Evolutionary conservation across 148 eudicot species (phyloP).

Genomic region (Camellia lanceoleosa): DNA sequence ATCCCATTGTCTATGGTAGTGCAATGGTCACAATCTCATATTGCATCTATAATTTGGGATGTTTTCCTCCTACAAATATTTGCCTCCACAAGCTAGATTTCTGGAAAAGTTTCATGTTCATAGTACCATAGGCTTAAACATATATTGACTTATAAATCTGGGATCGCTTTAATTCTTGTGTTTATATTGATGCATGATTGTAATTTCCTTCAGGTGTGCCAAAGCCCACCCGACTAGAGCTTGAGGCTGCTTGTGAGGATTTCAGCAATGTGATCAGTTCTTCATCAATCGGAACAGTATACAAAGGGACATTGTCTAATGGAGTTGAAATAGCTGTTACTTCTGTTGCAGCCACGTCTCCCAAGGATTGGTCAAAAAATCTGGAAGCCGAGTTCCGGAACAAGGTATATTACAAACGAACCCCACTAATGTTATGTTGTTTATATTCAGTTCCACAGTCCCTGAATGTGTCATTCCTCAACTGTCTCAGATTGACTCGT

Average conservation of each 20-base stretch:
- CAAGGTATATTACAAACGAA: slow-evolving; percentile 45
- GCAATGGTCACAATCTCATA: not conserved
- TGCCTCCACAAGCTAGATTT: not conserved
- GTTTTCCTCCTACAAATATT: not conserved
- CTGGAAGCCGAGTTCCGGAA: slow-evolving; percentile 59
- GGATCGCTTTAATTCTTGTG: not conserved
- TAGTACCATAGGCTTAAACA: not conserved
- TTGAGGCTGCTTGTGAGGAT: slow-evolving; percentile 89
- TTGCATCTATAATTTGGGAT: not conserved
- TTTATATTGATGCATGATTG: slow-evolving; percentile 5
- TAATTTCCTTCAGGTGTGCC: slow-evolving; percentile 49
- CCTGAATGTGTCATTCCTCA: slow-evolving; percentile 1
- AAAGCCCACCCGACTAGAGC: slow-evolving; percentile 68
- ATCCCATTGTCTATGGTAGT: not conserved
- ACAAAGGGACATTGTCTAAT: slow-evolving; percentile 80
- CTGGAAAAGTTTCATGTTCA: not conserved
- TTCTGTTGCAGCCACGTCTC: slow-evolving; percentile 45
- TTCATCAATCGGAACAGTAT: slow-evolving; percentile 55
- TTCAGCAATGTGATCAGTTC: slow-evolving; percentile 83
- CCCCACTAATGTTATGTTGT: not conserved
- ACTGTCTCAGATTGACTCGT: slow-evolving; percentile 53
- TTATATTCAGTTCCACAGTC: not conserved
- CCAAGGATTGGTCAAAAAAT: slow-evolving; percentile 71
- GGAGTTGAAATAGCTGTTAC: slow-evolving; percentile 82
- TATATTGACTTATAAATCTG: not conserved